Base-by-base conservation (phyloP, 139 green algal species). In the Nannochloris sp. region DNA sequence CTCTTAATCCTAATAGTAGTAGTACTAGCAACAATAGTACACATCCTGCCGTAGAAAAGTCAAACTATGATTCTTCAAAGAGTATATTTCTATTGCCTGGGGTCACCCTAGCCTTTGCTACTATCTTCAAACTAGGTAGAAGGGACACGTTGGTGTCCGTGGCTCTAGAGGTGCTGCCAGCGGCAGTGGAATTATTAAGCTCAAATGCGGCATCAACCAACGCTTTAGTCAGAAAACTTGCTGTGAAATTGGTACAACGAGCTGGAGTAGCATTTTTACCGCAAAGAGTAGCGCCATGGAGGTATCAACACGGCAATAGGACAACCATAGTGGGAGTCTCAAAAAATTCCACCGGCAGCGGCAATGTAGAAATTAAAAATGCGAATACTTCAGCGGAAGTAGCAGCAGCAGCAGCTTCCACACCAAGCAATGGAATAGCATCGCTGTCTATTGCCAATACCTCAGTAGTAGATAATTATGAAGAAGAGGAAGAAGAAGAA, bases 181-280 rank as follows among this genome's bases (percentile, higher is more conserved):
- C 47, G 13, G 68, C 62, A 0, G 38, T 58, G 12, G 63, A 77
- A 68, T 77, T 92, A 56, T 46, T 74, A 31, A 47, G 14, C 44
- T 68, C 57, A 54, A 33, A 30, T 19, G 54, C 60, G 27, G 75
- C 65, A 35, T 60, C 48, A 39, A 54, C n/a, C 60, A 80, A 76
- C 32, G 63, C 70, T 13, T 36, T 78, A 27, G 42, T 57, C 7
- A 75, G 87, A 30, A 90, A 92, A 81, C 85, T 97, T 31, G 76
- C 64, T 2, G 70, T 85, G 12, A 98, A 98, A 81, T 79, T 98
- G 35, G 57, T 74, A 3, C 77, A 89, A 55, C 74, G 93, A 4
- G 64, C 96, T 6, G 92, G 67, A 0, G 74, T 97, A 4, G 76
- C 78, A 0, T 78, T 92, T 60, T 78, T 98, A 63, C 70, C 73